phyloP scores from a whole-genome alignment of 2,329 filamentous ascomycete genomes.

The Phialemonium atrogriseum region DNA sequence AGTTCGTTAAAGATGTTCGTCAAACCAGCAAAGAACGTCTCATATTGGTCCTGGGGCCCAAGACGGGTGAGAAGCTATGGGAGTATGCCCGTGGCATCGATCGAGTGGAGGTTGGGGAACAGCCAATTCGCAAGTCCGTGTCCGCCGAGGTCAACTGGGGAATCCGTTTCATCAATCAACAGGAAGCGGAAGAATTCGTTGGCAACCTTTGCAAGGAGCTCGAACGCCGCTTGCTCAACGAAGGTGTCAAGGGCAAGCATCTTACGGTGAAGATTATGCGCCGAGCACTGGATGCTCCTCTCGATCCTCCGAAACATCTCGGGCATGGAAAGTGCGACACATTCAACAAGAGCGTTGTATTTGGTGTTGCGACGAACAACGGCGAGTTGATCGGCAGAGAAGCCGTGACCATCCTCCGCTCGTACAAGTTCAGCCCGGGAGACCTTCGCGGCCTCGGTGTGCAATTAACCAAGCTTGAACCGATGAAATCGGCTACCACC shows the following conservation, averaged over 20 bases:
- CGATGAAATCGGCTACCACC: constrained; percentile 53
- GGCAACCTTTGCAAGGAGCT: constrained; percentile 78
- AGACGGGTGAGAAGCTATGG: constrained; percentile 85
- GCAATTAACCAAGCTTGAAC: constrained; percentile 87
- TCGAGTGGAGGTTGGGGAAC: constrained; percentile 73
- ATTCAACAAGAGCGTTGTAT: constrained; percentile 77
- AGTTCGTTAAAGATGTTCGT: constrained; percentile 74
- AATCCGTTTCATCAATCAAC: constrained; percentile 83
- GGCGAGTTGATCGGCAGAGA: constrained; percentile 67
- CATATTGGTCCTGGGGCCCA: constrained; percentile 68
- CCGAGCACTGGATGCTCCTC: constrained; percentile 72
- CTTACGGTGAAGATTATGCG: constrained; percentile 94
- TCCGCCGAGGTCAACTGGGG: constrained; percentile 98
- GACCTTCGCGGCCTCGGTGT: constrained; percentile 89
- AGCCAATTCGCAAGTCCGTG: constrained; percentile 82
- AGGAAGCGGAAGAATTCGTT: constrained; percentile 91
- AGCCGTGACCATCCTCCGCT: constrained; percentile 73
- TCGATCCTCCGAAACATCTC: constrained; percentile 87
- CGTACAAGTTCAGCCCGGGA: constrained; percentile 77
- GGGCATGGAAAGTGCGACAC: constrained; percentile 93
- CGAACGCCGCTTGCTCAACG: constrained; percentile 69
- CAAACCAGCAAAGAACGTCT: constrained; percentile 69
- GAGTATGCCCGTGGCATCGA: constrained; percentile 90
- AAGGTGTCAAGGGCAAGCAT: constrained; percentile 79
- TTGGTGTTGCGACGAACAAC: constrained; percentile 79